Percentiles rank a stretch among this genome's conserved stretches.
Conservation (phyloP, 352 stramenopile genomes). For the Lagenidium giganteum region DNA sequence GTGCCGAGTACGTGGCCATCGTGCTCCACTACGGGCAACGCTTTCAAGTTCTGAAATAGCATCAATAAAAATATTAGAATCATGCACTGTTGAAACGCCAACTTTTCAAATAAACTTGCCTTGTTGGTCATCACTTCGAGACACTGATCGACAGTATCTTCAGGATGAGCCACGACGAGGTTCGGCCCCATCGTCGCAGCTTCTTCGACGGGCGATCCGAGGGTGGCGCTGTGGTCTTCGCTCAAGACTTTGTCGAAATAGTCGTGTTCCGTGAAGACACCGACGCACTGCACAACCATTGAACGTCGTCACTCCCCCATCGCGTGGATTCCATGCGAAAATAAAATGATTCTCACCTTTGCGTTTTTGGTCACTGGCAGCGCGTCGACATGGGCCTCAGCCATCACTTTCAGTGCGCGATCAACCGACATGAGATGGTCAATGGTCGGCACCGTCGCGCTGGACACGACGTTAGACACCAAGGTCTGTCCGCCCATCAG, state of each 20-base stretch:
- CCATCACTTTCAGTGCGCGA: conserved; percentile 29
- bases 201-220: conserved; percentile 24
- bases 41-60: conserved; percentile 20
- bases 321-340: background rate
- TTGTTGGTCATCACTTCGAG: conserved; percentile 32
- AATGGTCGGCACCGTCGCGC: conserved; percentile 11
- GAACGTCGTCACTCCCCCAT: background rate
- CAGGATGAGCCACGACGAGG: conserved; percentile 29
- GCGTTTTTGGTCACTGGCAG: conserved; percentile 30
- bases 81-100: background rate
- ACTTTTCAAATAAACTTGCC: conserved; percentile 9
- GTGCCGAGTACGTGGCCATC: conserved; percentile 31
- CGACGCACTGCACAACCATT: conserved; percentile 18
- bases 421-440: conserved; percentile 32
- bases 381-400: conserved; percentile 24
- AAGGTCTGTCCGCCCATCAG: conserved; percentile 7
- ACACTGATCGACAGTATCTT: conserved; percentile 33
- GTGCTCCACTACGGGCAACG: conserved; percentile 30
- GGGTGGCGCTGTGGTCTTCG: conserved; percentile 17
- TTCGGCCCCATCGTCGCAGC: conserved; percentile 28
- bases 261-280: conserved; percentile 36
- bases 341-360: conserved; percentile 7
- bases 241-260: conserved; percentile 45
- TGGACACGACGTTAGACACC: conserved; percentile 4
- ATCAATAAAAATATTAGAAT: background rate